phyloP scores from a whole-genome alignment of 2,329 filamentous ascomycete genomes.

The Fusarium setosum region DNA sequence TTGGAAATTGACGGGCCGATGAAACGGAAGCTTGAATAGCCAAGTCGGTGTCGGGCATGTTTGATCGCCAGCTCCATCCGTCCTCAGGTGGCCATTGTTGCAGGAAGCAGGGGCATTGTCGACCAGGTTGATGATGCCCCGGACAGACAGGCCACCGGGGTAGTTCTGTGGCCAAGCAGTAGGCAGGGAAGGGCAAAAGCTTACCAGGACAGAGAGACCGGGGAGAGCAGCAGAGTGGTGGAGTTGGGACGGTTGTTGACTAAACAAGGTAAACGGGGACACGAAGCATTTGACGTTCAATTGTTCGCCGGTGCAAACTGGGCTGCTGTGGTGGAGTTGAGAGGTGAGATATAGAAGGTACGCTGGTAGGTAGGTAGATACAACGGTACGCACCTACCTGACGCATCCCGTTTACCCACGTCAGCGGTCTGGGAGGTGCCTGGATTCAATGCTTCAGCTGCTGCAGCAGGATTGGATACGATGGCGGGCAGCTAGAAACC shows the following conservation, averaged over 20 bases:
- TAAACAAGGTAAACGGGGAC: neutral
- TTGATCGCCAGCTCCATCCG: constrained; percentile 31
- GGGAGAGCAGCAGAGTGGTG: constrained; percentile 11
- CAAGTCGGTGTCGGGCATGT: constrained; percentile 18
- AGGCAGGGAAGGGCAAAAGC: constrained; percentile 6
- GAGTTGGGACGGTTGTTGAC: constrained; percentile 1
- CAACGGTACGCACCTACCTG: neutral
- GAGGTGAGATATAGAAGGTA: neutral
- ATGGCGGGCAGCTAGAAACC: neutral
- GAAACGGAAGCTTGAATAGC: constrained; percentile 31
- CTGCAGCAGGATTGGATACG: neutral
- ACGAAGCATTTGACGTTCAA: neutral
- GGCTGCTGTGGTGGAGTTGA: neutral
- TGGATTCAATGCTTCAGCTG: neutral
- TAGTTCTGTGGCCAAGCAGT: neutral
- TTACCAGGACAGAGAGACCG: neutral
- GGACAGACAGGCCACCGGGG: constrained; percentile 11
- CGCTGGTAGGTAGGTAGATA: neutral
- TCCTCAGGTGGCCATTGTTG: constrained; percentile 28
- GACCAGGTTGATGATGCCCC: constrained; percentile 1
- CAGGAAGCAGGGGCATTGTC: constrained; percentile 9
- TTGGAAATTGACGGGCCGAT: constrained; percentile 27
- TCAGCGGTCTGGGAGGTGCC: neutral
- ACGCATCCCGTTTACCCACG: neutral
- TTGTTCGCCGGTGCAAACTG: neutral